Conservation (phyloP, 257 asterid genomes). For the Przewalskia tangutica region DNA sequence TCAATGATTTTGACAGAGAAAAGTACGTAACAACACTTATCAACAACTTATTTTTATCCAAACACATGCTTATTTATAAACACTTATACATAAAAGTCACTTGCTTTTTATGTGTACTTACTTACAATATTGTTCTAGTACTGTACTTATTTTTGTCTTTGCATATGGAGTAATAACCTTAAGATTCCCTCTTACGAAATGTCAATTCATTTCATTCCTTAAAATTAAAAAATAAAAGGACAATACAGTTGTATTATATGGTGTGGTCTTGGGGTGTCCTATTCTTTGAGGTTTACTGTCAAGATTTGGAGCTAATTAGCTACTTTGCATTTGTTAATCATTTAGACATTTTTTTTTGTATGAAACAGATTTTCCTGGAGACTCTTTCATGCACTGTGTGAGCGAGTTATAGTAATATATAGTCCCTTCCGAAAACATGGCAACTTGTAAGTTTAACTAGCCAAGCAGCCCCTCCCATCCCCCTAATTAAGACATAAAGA, state of each 20-base stretch:
- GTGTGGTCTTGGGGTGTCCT: neutral
- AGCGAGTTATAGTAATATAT: neutral
- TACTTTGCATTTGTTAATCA: neutral
- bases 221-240: neutral
- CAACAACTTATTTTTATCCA: too few species aligned
- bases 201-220: neutral
- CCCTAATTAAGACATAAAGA: neutral
- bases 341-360: neutral
- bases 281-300: neutral
- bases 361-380: neutral
- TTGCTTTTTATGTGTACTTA: neutral
- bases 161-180: neutral
- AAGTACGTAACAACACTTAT: too few species aligned
- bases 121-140: neutral
- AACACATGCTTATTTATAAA: too few species aligned
- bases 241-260: neutral
- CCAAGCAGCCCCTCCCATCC: neutral
- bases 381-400: neutral
- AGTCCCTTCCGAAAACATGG: neutral
- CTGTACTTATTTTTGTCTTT: neutral
- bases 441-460: neutral
- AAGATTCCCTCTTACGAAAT: constrained; percentile 9
- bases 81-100: too few species aligned
- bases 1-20: too few species aligned
- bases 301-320: neutral